These are phyloP conservation scores for Dactylellina leptospora DNA, from an alignment of 2,329 filamentous ascomycete genomes.

Conservation along the genomic window DNA sequence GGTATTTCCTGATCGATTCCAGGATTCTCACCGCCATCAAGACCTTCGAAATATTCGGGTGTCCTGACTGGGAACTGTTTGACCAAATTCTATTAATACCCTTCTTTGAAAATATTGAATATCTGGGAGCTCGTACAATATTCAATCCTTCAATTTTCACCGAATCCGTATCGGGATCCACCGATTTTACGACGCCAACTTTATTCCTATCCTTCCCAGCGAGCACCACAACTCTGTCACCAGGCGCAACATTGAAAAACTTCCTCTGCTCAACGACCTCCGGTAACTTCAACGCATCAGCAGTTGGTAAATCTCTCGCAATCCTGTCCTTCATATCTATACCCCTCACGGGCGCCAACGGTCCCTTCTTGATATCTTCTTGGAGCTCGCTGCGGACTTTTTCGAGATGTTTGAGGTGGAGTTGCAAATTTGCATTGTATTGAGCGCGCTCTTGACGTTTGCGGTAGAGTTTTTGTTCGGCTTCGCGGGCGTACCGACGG, in stretches of 20 bases:
- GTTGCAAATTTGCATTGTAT: constrained; percentile 27
- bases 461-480: background rate
- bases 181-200: constrained; percentile 74
- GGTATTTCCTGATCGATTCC: constrained; percentile 65
- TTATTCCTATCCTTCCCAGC: constrained; percentile 82
- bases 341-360: constrained; percentile 35
- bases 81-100: background rate
- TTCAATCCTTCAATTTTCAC: constrained; percentile 71
- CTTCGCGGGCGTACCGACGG: constrained; percentile 46
- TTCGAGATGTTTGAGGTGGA: constrained; percentile 21
- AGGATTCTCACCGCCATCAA: constrained; percentile 60
- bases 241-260: constrained; percentile 70
- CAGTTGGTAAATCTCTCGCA: constrained; percentile 39
- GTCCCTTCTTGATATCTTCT: constrained; percentile 40
- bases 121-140: constrained; percentile 65
- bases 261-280: constrained; percentile 56
- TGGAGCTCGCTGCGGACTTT: constrained; percentile 28
- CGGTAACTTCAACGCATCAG: constrained; percentile 44
- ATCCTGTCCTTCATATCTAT: constrained; percentile 39
- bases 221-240: constrained; percentile 83
- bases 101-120: background rate
- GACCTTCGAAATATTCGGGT: constrained; percentile 48
- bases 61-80: constrained; percentile 43
- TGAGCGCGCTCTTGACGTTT: constrained; percentile 23
- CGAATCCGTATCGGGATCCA: constrained; percentile 67